Percentiles rank a stretch among this genome's conserved stretches.
These are phyloP conservation scores for Mycena epipterygia DNA, from an alignment of 768 basidiomycete genomes.

Conservation along the genomic window DNA sequence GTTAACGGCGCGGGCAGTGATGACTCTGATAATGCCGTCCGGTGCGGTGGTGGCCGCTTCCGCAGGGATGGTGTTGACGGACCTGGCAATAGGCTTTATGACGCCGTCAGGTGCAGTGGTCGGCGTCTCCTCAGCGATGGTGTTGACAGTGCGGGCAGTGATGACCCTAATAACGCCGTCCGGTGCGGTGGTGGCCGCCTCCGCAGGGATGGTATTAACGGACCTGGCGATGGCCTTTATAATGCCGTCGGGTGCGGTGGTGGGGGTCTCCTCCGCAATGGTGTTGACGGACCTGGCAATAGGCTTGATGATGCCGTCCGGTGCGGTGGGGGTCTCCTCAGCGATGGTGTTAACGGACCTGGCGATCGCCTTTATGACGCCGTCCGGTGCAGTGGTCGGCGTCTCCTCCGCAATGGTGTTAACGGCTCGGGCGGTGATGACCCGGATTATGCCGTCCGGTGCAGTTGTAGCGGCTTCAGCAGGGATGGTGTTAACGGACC, in stretches of 20 bases:
- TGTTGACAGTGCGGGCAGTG: constrained; percentile 46
- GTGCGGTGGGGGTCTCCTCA: constrained; percentile 43
- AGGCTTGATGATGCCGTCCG: constrained; percentile 25
- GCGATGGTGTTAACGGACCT: background rate
- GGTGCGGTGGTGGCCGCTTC: constrained; percentile 52
- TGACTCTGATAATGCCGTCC: constrained; percentile 50
- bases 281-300: constrained; percentile 46
- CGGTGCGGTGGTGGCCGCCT: constrained; percentile 43
- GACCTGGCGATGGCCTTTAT: constrained; percentile 39
- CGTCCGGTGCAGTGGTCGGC: background rate
- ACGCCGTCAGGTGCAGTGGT: constrained; percentile 45
- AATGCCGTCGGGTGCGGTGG: constrained; percentile 45
- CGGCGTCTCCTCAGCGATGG: constrained; percentile 33
- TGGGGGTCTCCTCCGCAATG: constrained; percentile 35
- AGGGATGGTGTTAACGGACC: background rate
- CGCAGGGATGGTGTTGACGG: constrained; percentile 42
- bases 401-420: background rate
- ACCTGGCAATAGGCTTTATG: constrained; percentile 41
- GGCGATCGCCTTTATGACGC: background rate
- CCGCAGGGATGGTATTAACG: constrained; percentile 32
- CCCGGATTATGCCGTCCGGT: background rate
- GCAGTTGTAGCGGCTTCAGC: background rate
- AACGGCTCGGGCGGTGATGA: background rate
- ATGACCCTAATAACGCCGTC: constrained; percentile 53
- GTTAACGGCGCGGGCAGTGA: constrained; percentile 47